A percentile compares a stretch with the other conserved stretches of the same genome.
Conservation (phyloP, 129 eudicot genomes). For the Arctium minus region DNA sequence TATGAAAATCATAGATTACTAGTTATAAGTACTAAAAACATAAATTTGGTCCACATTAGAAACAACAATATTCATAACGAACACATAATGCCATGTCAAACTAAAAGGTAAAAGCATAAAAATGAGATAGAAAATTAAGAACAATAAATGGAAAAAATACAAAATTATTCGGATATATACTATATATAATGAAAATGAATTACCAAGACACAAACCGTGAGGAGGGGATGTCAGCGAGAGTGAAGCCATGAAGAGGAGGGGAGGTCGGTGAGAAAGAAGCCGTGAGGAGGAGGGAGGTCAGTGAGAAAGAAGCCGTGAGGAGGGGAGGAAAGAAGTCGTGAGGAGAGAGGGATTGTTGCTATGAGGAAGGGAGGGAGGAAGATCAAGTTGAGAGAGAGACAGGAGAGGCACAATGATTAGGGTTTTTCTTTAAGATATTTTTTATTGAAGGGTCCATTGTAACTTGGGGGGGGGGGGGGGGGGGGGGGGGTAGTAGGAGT, state of each 20-base stretch:
- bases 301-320: background rate
- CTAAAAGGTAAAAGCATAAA: background rate
- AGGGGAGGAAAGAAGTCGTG: background rate
- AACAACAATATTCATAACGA: background rate
- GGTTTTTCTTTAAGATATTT: background rate
- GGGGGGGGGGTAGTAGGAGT: too few relatives aligned
- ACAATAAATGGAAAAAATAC: background rate
- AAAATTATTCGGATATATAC: too few relatives aligned
- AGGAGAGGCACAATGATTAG: background rate
- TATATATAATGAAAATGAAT: background rate
- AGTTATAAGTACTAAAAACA: background rate
- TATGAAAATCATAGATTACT: background rate
- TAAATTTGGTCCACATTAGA: background rate
- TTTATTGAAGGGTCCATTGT: too few relatives aligned
- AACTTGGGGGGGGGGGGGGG: too few relatives aligned
- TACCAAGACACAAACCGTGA: background rate
- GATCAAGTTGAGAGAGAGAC: background rate
- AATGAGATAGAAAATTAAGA: background rate
- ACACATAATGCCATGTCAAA: background rate
- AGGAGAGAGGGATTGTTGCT: background rate
- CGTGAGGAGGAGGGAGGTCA: background rate
- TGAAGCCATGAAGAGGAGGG: background rate
- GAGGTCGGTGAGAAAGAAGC: background rate
- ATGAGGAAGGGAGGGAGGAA: background rate
- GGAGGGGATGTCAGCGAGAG: background rate